Percentiles rank a stretch among this genome's conserved stretches.
Conservation (phyloP, 2,329 filamentous ascomycete genomes). For the Clonostachys sp. region DNA sequence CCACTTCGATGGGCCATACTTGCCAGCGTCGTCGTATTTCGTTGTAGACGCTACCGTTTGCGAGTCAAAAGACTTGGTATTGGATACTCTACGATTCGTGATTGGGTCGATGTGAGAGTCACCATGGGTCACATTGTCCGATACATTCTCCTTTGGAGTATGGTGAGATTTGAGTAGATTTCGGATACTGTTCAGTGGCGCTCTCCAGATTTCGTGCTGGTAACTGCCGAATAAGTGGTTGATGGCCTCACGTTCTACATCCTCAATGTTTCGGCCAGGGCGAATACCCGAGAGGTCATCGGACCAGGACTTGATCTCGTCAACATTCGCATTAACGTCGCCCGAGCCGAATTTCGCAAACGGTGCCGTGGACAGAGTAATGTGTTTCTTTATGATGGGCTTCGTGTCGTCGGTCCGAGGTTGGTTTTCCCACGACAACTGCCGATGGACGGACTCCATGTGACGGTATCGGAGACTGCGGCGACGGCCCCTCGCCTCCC, state of each 20-base stretch:
- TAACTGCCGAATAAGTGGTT: constrained; percentile 34
- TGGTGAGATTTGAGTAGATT: constrained; percentile 18
- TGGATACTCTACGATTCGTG: constrained; percentile 47
- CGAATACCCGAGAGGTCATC: constrained; percentile 29
- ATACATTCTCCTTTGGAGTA: constrained; percentile 8
- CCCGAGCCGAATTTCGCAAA: constrained; percentile 25
- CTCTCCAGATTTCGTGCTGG: constrained; percentile 9
- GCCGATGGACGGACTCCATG: constrained; percentile 36
- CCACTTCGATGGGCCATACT: constrained; percentile 14
- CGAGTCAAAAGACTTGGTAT: constrained; percentile 9
- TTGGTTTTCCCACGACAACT: constrained; percentile 39
- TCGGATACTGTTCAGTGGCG: constrained; percentile 24
- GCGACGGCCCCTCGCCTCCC: constrained; percentile 37
- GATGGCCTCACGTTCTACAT: constrained; percentile 37
- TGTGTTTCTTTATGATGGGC: constrained; percentile 30
- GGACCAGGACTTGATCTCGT: constrained; percentile 26
- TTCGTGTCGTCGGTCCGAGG: constrained; percentile 24
- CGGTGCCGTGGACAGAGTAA: constrained; percentile 21
- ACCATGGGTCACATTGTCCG: constrained; percentile 13
- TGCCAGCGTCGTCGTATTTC: constrained; percentile 26
- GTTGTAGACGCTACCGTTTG: background rate
- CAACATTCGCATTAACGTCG: constrained; percentile 17
- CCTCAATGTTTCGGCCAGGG: constrained; percentile 34
- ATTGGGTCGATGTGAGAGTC: constrained; percentile 47
- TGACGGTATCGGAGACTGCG: constrained; percentile 38